phyloP scores from a whole-genome alignment of 208 protist genomes.

The Tritrichomonas musculus region DNA sequence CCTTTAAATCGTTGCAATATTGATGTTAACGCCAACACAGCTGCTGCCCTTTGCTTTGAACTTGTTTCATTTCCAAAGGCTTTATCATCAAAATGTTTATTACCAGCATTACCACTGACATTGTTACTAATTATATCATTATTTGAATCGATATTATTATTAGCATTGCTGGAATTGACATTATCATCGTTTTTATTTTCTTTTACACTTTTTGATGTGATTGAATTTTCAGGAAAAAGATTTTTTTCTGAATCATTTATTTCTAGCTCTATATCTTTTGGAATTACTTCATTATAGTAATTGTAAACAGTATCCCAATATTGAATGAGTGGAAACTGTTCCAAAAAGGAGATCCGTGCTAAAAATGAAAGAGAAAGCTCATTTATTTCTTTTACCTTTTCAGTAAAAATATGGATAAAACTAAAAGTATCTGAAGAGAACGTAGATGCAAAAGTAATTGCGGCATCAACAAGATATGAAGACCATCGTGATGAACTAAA shows the following conservation, averaged over 20 bases:
- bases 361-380: neutral
- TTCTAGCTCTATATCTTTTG: neutral
- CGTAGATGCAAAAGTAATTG: neutral
- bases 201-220: neutral
- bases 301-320: neutral
- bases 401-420: neutral
- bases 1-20: no score
- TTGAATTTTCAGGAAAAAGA: neutral
- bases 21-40: no score
- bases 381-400: neutral
- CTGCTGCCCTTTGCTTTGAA: no score
- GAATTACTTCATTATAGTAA: neutral
- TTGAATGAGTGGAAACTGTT: neutral
- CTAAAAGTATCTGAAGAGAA: neutral
- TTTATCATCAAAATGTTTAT: no score
- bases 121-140: no score
- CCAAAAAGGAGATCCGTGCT: neutral
- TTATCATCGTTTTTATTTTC: neutral
- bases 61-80: no score
- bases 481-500: neutral
- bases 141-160: no score
- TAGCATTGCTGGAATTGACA: no score
- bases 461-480: neutral
- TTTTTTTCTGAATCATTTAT: neutral
- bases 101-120: no score